Percentiles rank a stretch among this genome's conserved stretches.
Evolutionary conservation across 2,329 filamentous ascomycete species (phyloP).

Genomic region (Clathrospora elynae): DNA sequence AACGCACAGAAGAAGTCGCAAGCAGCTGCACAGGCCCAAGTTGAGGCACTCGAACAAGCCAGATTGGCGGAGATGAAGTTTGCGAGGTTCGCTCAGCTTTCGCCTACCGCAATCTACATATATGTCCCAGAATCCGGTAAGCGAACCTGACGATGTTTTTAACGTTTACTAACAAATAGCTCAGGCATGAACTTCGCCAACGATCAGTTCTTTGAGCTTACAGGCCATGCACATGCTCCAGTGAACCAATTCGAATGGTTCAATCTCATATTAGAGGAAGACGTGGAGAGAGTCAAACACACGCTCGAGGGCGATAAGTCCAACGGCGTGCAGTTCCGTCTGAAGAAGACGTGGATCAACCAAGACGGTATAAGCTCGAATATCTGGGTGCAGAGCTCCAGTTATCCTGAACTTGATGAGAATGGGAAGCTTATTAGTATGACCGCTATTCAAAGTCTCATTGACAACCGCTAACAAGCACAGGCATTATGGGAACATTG

Average conservation of each 20-base stretch:
- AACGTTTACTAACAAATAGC: background rate
- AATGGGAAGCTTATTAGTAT: conserved; percentile 32
- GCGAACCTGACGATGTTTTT: background rate
- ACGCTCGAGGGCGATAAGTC: conserved; percentile 25
- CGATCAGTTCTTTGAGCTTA: conserved; percentile 37
- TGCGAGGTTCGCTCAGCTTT: conserved; percentile 32
- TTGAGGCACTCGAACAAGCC: conserved; percentile 35
- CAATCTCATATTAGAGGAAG: conserved; percentile 28
- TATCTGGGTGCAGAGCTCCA: conserved; percentile 36
- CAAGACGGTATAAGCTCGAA: conserved; percentile 32
- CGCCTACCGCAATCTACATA: conserved; percentile 36
- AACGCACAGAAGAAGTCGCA: conserved; percentile 39
- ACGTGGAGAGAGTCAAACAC: conserved; percentile 20
- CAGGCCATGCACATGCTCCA: conserved; percentile 21
- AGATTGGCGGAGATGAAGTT: conserved; percentile 35
- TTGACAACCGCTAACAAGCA: background rate
- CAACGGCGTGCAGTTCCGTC: conserved; percentile 27
- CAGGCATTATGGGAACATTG: conserved; percentile 42
- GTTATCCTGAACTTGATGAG: conserved; percentile 30
- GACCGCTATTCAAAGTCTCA: background rate
- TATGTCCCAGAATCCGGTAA: conserved; percentile 28
- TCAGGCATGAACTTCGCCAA: conserved; percentile 38
- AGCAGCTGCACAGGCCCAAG: conserved; percentile 25
- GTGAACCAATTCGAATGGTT: conserved; percentile 26
- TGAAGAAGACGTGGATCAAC: conserved; percentile 37